Evolutionary conservation across 495 filamentous ascomycete species (phyloP), one percentile per base, ranked within the genome.

Genomic region (Tuber melanosporum): DNA sequence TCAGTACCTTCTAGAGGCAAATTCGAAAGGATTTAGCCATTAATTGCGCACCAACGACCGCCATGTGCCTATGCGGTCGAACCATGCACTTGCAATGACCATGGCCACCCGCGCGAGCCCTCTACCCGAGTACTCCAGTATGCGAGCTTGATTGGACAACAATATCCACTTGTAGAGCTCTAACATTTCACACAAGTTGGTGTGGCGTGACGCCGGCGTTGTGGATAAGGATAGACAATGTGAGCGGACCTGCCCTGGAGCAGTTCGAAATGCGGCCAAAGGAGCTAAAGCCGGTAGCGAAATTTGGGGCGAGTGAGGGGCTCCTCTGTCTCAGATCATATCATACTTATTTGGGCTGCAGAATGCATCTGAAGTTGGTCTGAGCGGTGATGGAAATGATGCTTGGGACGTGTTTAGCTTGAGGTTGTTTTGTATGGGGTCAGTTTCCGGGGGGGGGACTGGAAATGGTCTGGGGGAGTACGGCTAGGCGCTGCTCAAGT

Each of bases 211-310:
- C 3, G 3, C 57, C 26, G 57, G 10, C 12, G 32, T 32, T 36
- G 15, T 6, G 57, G 57, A 19, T 66, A 32, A 36, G 57, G 57
- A 66, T 66, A 36, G 57, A 66, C 57, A 66, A 12, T 36, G 14
- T 32, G 57, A 66, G 26, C 12, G 14, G 57, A 36, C 14, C 32
- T 36, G 3, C 14, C 57, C 12, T 36, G 57, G 57, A 5, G 57
- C 1, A 36, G 14, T 66, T 66, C 3, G 32, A 36, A 66, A 66
- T 19, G 57, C 12, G 17, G 14, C 26, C 26, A 17, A 19, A 3
- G 57, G 57, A 66, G 32, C 57, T 66, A 66, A 66, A 66, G 32
- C 57, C 57, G 57, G 57, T 66, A 66, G 57, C 57, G 57, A 66
- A 66, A 66, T 32, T 36, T 66, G 17, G 15, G 15, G 57, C 14